Conservation (phyloP, 2,329 filamentous ascomycete genomes). For the Stemphylium beticola region DNA sequence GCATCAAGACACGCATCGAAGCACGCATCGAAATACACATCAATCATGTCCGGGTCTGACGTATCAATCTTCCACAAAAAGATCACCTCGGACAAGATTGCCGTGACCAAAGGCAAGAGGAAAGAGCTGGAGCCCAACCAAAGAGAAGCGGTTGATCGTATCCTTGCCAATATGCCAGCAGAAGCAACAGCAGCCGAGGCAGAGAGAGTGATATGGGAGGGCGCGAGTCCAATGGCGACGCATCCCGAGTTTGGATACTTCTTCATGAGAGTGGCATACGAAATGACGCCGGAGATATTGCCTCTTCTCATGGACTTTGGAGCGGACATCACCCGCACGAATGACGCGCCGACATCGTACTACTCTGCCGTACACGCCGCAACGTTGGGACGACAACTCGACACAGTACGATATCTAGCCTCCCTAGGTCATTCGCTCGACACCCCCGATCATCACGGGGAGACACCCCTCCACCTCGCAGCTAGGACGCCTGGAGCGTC, state of each 20-base stretch:
- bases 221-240: conserved; percentile 38
- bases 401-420: conserved; percentile 36
- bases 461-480: conserved; percentile 43
- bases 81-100: conserved; percentile 38
- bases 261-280: conserved; percentile 37
- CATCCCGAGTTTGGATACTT: conserved; percentile 41
- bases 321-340: conserved; percentile 34
- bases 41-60: conserved; percentile 33
- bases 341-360: conserved; percentile 17
- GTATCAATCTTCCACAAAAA: conserved; percentile 35
- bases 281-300: conserved; percentile 33
- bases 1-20: conserved; percentile 11
- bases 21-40: conserved; percentile 21
- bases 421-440: conserved; percentile 37
- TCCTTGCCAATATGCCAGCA: conserved; percentile 33
- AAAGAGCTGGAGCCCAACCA: conserved; percentile 33
- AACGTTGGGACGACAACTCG: conserved; percentile 31
- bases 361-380: conserved; percentile 41
- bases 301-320: conserved; percentile 38
- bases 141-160: conserved; percentile 36
- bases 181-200: conserved; percentile 32
- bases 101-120: conserved; percentile 35
- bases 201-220: conserved; percentile 40
- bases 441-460: conserved; percentile 30
- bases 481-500: conserved; percentile 35